Percentiles rank a stretch among this genome's conserved stretches.
These are phyloP conservation scores for Coleophoma eucalyptorum DNA, from an alignment of 2,329 filamentous ascomycete genomes.

Conservation along the genomic window DNA sequence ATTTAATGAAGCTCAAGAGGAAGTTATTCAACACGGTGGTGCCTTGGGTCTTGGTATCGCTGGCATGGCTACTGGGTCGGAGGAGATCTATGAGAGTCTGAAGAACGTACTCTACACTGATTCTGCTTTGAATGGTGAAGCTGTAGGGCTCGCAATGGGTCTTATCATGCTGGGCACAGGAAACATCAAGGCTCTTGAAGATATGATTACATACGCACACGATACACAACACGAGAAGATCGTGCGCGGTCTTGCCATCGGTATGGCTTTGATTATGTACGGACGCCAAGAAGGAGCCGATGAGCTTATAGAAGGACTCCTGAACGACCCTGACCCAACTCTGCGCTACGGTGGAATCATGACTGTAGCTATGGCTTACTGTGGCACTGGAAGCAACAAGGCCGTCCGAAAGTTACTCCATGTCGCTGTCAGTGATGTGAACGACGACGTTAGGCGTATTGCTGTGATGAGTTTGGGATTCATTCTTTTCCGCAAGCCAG, in stretches of 20 bases:
- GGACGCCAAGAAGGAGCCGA: slow-evolving; percentile 92
- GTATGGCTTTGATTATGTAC: slow-evolving; percentile 99
- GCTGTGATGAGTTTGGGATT: slow-evolving; percentile 98
- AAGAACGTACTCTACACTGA: slow-evolving; percentile 87
- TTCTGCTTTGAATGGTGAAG: slow-evolving; percentile 94
- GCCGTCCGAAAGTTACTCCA: slow-evolving; percentile 94
- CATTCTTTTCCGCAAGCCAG: slow-evolving; percentile 96
- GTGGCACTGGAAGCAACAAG: slow-evolving; percentile 97
- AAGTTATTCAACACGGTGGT: slow-evolving; percentile 95
- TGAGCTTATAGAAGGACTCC: slow-evolving; percentile 86
- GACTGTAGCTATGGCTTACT: slow-evolving; percentile 97
- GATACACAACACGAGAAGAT: slow-evolving; percentile 99
- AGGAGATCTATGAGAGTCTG: slow-evolving; percentile 86
- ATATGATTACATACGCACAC: slow-evolving; percentile 97
- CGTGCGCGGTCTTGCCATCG: slow-evolving; percentile 88
- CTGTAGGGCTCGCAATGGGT: slow-evolving; percentile 93
- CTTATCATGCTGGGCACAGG: slow-evolving; percentile 98
- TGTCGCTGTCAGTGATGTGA: slow-evolving; percentile 95
- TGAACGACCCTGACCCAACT: slow-evolving; percentile 90
- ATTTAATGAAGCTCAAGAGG: slow-evolving; percentile 74
- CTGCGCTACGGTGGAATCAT: slow-evolving; percentile 96
- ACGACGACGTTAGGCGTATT: slow-evolving; percentile 91
- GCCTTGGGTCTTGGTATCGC: slow-evolving; percentile 93
- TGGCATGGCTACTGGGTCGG: slow-evolving; percentile 92
- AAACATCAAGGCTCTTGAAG: slow-evolving; percentile 86